phyloP scores from a whole-genome alignment of 495 filamentous ascomycete species.

The Penicillium macrosclerotiorum region DNA sequence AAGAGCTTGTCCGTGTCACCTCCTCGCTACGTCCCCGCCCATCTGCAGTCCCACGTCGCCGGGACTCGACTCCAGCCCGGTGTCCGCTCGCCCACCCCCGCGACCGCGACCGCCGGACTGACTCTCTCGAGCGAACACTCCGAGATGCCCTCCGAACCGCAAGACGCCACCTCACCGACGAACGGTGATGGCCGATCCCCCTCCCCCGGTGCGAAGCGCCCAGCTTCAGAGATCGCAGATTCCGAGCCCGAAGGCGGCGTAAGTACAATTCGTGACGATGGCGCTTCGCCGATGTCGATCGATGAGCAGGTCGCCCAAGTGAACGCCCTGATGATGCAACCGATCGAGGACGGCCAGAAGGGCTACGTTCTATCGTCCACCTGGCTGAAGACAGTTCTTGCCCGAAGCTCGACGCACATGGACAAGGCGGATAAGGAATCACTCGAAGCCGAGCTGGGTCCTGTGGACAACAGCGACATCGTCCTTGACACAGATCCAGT shows the following conservation, averaged over 20 bases:
- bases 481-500: constrained; percentile 43
- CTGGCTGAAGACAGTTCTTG: constrained; percentile 76
- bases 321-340: constrained; percentile 47
- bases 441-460: constrained; percentile 65
- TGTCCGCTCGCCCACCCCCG: constrained; percentile 47
- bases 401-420: constrained; percentile 58
- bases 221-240: constrained; percentile 49
- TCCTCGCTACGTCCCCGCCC: constrained; percentile 57
- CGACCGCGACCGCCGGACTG: constrained; percentile 69
- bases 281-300: constrained; percentile 49
- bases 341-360: constrained; percentile 64
- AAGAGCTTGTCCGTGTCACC: constrained; percentile 37
- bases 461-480: constrained; percentile 80
- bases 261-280: constrained; percentile 10
- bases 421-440: constrained; percentile 58
- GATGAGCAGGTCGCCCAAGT: constrained; percentile 79
- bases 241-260: constrained; percentile 28
- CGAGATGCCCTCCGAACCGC: constrained; percentile 48
- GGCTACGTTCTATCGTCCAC: constrained; percentile 74
- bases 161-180: constrained; percentile 22
- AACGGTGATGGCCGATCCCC: constrained; percentile 39
- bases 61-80: constrained; percentile 35
- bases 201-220: constrained; percentile 52
- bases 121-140: constrained; percentile 62
- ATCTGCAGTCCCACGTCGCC: constrained; percentile 60